Conservation (phyloP, 2,329 filamentous ascomycete species). For the Aspergillus oerlinghausenensis region DNA sequence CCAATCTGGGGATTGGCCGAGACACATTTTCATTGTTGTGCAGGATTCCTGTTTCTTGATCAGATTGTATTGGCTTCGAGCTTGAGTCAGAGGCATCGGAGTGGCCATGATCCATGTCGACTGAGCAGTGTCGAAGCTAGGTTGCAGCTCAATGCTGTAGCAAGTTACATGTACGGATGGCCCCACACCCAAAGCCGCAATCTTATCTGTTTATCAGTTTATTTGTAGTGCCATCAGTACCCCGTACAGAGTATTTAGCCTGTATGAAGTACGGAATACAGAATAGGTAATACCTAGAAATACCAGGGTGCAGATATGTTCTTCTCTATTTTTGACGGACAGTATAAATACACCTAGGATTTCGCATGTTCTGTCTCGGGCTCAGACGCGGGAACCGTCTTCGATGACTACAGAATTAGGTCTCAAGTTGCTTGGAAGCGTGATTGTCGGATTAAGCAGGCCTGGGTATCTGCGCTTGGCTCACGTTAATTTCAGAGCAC, state of each 20-base stretch:
- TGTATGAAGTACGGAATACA: background rate
- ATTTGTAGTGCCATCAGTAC: background rate
- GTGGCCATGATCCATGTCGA: conserved; percentile 30
- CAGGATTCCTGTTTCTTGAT: conserved; percentile 8
- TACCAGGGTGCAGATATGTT: background rate
- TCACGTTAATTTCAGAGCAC: conserved; percentile 3
- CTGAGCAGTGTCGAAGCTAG: conserved; percentile 4
- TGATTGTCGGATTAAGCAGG: background rate
- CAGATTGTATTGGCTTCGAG: conserved; percentile 13
- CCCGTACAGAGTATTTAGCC: background rate
- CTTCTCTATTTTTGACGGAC: background rate
- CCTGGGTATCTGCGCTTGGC: background rate
- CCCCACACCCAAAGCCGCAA: conserved; percentile 3
- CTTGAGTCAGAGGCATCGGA: conserved; percentile 19
- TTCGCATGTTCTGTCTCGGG: background rate
- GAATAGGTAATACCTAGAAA: background rate
- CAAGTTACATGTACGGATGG: conserved; percentile 8
- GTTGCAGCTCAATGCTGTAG: conserved; percentile 2
- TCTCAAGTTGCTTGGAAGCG: background rate
- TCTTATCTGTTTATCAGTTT: conserved; percentile 1
- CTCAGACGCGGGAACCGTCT: background rate
- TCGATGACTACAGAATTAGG: background rate
- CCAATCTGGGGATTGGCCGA: conserved; percentile 6
- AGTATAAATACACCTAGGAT: background rate
- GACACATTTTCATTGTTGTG: conserved; percentile 9